Percentiles rank a stretch among this genome's conserved stretches.
These are phyloP conservation scores for Suillus clintonianus DNA, from an alignment of 768 basidiomycete species.

Conservation along the genomic window DNA sequence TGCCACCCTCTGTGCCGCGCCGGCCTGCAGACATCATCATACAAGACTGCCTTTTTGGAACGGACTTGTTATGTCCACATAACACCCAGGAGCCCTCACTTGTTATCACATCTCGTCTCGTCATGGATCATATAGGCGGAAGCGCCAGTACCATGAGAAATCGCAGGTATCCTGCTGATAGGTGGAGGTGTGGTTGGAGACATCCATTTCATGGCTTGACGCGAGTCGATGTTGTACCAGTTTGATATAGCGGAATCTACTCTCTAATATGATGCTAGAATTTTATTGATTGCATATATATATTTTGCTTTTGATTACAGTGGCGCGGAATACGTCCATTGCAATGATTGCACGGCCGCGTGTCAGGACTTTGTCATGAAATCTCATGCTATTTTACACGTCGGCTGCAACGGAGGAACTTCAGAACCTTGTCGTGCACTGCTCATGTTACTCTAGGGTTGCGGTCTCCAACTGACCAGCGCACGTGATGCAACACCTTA, in stretches of 20 bases:
- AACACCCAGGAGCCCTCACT: slow-evolving; percentile 24
- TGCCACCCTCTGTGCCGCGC: slow-evolving; percentile 27
- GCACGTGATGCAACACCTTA: too few species aligned
- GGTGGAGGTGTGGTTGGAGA: slow-evolving; percentile 49
- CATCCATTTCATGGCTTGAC: slow-evolving; percentile 44
- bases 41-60: slow-evolving; percentile 44
- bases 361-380: too few species aligned
- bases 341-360: too few species aligned
- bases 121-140: slow-evolving; percentile 46
- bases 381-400: too few species aligned
- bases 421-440: too few species aligned
- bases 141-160: slow-evolving; percentile 35
- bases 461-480: too few species aligned
- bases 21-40: slow-evolving; percentile 42
- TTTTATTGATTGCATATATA: neutral
- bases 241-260: slow-evolving; percentile 7
- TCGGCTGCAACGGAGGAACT: too few species aligned
- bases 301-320: too few species aligned
- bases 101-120: slow-evolving; percentile 42
- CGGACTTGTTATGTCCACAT: slow-evolving; percentile 38
- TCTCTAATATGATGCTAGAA: neutral
- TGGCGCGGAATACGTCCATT: too few species aligned
- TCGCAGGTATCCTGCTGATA: slow-evolving; percentile 31
- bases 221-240: slow-evolving; percentile 37
- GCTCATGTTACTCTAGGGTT: too few species aligned